Conservation (phyloP, 768 basidiomycete species). For the Boletus reticulatus region DNA sequence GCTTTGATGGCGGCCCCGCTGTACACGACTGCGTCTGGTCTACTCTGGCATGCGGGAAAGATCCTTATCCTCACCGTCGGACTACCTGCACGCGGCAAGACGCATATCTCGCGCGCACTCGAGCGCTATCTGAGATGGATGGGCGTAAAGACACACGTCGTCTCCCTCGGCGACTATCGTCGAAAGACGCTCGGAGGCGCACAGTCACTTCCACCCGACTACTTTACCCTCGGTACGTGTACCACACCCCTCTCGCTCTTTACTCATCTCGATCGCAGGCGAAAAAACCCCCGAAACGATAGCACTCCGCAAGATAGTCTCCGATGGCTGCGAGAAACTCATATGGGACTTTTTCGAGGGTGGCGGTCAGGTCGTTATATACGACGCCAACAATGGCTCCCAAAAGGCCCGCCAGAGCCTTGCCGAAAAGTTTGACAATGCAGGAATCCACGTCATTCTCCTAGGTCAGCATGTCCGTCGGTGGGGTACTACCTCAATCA, state of each 20-base stretch:
- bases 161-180: slow-evolving; percentile 94
- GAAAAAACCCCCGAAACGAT: slow-evolving; percentile 81
- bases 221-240: slow-evolving; percentile 75
- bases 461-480: slow-evolving; percentile 55
- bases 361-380: slow-evolving; percentile 95
- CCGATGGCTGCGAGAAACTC: slow-evolving; percentile 81
- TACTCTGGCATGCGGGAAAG: slow-evolving; percentile 91
- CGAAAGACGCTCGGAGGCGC: slow-evolving; percentile 87
- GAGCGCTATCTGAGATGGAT: slow-evolving; percentile 99
- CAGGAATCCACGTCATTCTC: slow-evolving; percentile 89
- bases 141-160: slow-evolving; percentile 93
- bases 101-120: slow-evolving; percentile 91
- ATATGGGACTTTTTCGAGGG: slow-evolving; percentile 85
- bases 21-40: slow-evolving; percentile 87
- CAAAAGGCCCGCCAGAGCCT: slow-evolving; percentile 62
- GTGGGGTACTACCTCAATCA: neutral
- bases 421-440: slow-evolving; percentile 81
- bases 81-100: slow-evolving; percentile 92
- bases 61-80: slow-evolving; percentile 93
- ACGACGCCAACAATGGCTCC: slow-evolving; percentile 96
- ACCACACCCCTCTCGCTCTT: rapidly evolving
- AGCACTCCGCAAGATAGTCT: slow-evolving; percentile 68
- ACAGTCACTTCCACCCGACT: slow-evolving; percentile 85
- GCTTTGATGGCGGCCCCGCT: slow-evolving; percentile 80
- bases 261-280: slow-evolving; percentile 40